Evolutionary conservation across 257 asterid genomes (phyloP), one percentile per base, ranked within the genome.

Genomic region (Lycium barbarum): DNA sequence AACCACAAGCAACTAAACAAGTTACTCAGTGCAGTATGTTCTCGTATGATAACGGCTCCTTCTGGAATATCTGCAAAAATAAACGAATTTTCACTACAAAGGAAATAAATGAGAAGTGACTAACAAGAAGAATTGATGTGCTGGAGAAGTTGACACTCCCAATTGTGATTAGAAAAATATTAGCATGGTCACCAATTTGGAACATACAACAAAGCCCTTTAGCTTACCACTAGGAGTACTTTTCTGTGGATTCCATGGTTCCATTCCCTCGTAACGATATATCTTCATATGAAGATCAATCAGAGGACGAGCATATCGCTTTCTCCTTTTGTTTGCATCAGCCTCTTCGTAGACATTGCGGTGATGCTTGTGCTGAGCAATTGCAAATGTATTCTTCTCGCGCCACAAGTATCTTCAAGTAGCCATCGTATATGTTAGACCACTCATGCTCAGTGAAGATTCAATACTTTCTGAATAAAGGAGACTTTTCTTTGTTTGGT

Each of bases 1-100:
- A 94, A 97, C 99, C 99, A 96, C 84, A 96, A 90, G 93, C 99
- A 96, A 87, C 98, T 95, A 80, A 95, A 94, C 85, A 96, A 92
- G 84, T 96, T 93, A 82, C 89, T 96, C 84, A 94, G 43, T 3
- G 93, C 88, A 14, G 98, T 93, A 62, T 97, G 98, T 83, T 97
- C 98, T 2, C 99, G 95, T 47, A 97, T 89, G 89, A 97, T 97
- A 88, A 95, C 85, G 4, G 98, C 99, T 84, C 99, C 99, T 94
- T 97, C 99, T 40, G 98, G 98, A 85, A 97, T 98, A 91, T 95
- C 99, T 97, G 94, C 90, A 85, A 57, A 66, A 67, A 63, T 43
- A 33, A 59, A 53, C 49, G 20, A 76, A 1, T 22, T 76, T 13
- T 51, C 82, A 84, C n/a, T 51, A 22, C 51, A 49, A 49, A 13